phyloP scores from a whole-genome alignment of 2,329 filamentous ascomycete genomes.

The Phialocephala subalpina region DNA sequence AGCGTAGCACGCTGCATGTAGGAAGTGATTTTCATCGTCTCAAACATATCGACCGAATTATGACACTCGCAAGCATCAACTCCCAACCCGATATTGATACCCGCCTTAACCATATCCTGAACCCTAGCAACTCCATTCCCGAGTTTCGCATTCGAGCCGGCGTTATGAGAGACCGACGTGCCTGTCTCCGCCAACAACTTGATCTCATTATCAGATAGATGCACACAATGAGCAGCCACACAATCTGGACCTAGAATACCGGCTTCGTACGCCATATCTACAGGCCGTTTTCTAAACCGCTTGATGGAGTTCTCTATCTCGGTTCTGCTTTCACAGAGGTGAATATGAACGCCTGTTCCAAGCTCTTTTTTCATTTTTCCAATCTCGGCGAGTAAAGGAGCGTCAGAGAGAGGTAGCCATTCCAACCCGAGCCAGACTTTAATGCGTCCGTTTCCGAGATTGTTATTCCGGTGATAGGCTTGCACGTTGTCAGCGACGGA shows the following conservation, averaged over 20 bases:
- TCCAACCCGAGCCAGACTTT: conserved; percentile 38
- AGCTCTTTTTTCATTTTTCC: conserved; percentile 31
- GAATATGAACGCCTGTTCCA: conserved; percentile 34
- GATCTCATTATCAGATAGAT: conserved; percentile 36
- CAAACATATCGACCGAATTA: conserved; percentile 41
- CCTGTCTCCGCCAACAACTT: conserved; percentile 32
- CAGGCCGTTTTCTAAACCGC: conserved; percentile 33
- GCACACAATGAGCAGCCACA: conserved; percentile 38
- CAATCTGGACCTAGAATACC: conserved; percentile 34
- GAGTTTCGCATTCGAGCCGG: conserved; percentile 38
- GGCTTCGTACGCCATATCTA: conserved; percentile 34
- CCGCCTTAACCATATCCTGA: conserved; percentile 31
- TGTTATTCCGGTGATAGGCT: conserved; percentile 30
- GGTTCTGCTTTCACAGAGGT: conserved; percentile 35
- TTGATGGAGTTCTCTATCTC: conserved; percentile 31
- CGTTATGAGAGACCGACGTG: conserved; percentile 34
- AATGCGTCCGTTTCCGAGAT: conserved; percentile 28
- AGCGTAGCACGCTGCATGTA: conserved; percentile 36
- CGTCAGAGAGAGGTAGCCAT: conserved; percentile 36
- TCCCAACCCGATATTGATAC: conserved; percentile 38
- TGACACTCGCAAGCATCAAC: conserved; percentile 41
- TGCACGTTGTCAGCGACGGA: conserved; percentile 34
- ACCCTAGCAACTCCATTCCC: conserved; percentile 35
- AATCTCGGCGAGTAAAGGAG: conserved; percentile 29
- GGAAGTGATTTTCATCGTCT: conserved; percentile 38